These are phyloP conservation scores for Tetracentron sinense DNA, from an alignment of 164 flowering plant genomes.

Conservation along the genomic window DNA sequence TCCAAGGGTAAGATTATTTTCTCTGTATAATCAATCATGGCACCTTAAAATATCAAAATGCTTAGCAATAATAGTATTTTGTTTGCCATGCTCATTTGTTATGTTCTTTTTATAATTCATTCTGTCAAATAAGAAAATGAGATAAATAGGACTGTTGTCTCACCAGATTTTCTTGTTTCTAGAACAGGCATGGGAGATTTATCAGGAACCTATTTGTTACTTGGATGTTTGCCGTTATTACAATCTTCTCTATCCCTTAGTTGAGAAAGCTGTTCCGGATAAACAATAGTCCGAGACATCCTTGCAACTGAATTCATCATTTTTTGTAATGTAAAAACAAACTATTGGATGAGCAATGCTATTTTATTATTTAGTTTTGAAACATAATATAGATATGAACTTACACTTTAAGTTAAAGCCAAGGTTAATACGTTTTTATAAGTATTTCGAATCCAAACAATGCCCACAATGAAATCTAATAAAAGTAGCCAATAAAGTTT, in stretches of 20 bases:
- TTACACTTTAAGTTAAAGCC: conserved; percentile 30
- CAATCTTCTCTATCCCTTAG: conserved; percentile 5
- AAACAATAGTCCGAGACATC: conserved; percentile 17
- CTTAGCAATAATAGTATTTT: too few relatives aligned
- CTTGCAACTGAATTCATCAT: conserved; percentile 26
- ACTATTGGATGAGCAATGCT: background rate
- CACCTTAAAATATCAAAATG: background rate
- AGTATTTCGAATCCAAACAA: conserved; percentile 29
- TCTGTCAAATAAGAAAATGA: background rate
- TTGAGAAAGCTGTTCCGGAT: conserved; percentile 19
- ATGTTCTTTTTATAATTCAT: background rate
- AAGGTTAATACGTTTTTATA: conserved; percentile 26
- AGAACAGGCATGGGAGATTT: background rate
- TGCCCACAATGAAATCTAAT: conserved; percentile 30
- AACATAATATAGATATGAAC: conserved; percentile 1
- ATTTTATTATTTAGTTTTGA: background rate
- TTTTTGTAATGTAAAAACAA: background rate
- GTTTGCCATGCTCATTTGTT: background rate
- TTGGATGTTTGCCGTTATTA: background rate
- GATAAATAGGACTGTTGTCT: background rate
- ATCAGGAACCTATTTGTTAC: background rate
- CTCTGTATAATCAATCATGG: conserved; percentile 1
- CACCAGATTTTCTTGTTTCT: conserved; percentile 10
- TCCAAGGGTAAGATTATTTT: conserved; percentile 36
- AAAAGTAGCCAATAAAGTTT: conserved; percentile 21